Evolutionary conservation across 1,284 basidiomycete genomes (phyloP).

Genomic region (Fomitopsis betulina): DNA sequence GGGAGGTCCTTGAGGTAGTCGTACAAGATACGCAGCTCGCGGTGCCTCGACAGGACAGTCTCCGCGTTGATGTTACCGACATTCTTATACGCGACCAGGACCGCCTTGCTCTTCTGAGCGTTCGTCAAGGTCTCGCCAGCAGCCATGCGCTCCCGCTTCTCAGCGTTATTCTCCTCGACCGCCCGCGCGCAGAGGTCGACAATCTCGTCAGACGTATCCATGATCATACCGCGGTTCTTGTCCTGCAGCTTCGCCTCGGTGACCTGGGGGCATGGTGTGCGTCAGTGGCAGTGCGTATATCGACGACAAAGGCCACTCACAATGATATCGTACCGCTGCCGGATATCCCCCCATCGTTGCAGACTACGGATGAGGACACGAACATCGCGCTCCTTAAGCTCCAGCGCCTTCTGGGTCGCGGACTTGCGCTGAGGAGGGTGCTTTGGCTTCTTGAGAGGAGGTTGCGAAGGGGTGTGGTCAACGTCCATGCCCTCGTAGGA

Average conservation of each 20-base stretch:
- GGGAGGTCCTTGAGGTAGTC: conserved; percentile 69
- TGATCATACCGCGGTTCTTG: conserved; percentile 93
- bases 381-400: conserved; percentile 95
- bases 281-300: not conserved
- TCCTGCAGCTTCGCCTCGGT: conserved; percentile 89
- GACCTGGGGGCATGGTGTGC: conserved; percentile 45
- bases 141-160: conserved; percentile 71
- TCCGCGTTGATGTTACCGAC: conserved; percentile 97
- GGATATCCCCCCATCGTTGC: conserved; percentile 97
- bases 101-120: conserved; percentile 91
- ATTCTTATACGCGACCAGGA: conserved; percentile 86
- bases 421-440: conserved; percentile 72
- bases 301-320: conserved; percentile 42
- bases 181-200: conserved; percentile 83
- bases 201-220: conserved; percentile 91
- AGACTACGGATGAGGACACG: conserved; percentile 94
- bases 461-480: conserved; percentile 58
- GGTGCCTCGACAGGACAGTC: conserved; percentile 87
- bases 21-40: conserved; percentile 87
- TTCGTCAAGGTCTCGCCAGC: conserved; percentile 84
- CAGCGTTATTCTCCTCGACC: conserved; percentile 79
- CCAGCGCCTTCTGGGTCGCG: conserved; percentile 89
- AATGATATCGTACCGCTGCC: conserved; percentile 91
- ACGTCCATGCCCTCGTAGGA: conserved; percentile 93
- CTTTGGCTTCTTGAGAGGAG: conserved; percentile 72